A percentile compares a stretch with the other conserved stretches of the same genome.
Evolutionary conservation across 306 rosid species (phyloP).

Genomic region (Vigna mungo): DNA sequence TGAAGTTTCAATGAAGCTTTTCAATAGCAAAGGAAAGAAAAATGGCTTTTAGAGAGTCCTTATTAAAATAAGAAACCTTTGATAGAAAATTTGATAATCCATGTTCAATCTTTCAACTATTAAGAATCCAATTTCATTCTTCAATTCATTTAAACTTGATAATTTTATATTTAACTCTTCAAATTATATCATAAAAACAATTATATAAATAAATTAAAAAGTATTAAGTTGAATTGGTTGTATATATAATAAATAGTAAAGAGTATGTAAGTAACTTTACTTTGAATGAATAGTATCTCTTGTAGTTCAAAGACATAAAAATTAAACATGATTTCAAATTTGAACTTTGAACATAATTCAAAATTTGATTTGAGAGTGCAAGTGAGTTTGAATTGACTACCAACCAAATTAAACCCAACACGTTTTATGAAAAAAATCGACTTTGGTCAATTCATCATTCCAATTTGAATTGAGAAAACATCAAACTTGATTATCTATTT

Average conservation of each 20-base stretch:
- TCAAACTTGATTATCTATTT: not conserved
- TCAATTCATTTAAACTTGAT: not conserved
- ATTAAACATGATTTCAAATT: not conserved
- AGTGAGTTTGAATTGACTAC: not conserved
- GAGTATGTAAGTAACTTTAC: not conserved
- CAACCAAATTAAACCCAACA: not conserved
- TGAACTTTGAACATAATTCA: not conserved
- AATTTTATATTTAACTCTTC: not conserved
- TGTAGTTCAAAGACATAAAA: not conserved
- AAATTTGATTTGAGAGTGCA: not conserved
- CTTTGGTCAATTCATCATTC: not conserved
- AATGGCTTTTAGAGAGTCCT: not conserved
- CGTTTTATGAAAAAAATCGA: not conserved
- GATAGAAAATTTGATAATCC: no score
- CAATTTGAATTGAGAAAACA: not conserved
- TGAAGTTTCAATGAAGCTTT: not conserved
- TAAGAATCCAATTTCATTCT: not conserved
- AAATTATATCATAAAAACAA: not conserved
- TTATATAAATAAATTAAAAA: not conserved
- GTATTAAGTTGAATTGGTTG: not conserved
- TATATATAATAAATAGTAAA: not conserved
- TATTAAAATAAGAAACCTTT: slow-evolving; percentile 7
- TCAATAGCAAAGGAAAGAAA: not conserved
- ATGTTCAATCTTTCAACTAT: not conserved
- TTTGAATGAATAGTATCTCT: not conserved